Percentiles rank a stretch among this genome's conserved stretches.
Conservation (phyloP, 2,329 filamentous ascomycete genomes). For the Escovopsis sp. region DNA sequence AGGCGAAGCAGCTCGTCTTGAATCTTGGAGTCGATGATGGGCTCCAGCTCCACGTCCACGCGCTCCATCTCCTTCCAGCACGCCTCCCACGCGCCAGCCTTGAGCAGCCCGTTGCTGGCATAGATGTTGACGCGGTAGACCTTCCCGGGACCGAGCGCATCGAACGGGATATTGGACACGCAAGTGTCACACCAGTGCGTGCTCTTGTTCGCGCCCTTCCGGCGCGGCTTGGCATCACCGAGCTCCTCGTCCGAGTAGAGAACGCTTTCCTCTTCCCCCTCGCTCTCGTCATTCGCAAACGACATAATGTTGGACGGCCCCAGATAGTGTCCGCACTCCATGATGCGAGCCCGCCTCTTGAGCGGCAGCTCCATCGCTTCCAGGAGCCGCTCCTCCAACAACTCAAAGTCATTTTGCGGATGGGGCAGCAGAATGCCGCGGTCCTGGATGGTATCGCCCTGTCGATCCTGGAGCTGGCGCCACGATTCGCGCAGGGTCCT, state of each 20-base stretch:
- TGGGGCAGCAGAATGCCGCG: conserved; percentile 64
- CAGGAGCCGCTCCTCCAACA: conserved; percentile 62
- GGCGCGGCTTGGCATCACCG: conserved; percentile 11
- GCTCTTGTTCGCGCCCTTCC: conserved; percentile 14
- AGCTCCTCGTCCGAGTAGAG: too few species aligned
- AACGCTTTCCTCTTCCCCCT: conserved; percentile 15
- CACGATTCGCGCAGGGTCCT: conserved; percentile 46
- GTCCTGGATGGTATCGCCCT: conserved; percentile 58
- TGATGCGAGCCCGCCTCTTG: conserved; percentile 47
- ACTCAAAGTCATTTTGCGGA: conserved; percentile 65
- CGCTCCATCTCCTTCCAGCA: conserved; percentile 98
- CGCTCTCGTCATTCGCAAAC: conserved; percentile 28
- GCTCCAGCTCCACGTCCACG: conserved; percentile 85
- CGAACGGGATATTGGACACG: conserved; percentile 38
- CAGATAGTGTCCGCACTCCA: conserved; percentile 65
- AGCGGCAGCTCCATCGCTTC: conserved; percentile 60
- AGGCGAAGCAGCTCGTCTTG: conserved; percentile 47
- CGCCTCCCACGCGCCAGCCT: conserved; percentile 77
- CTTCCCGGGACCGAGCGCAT: conserved; percentile 36
- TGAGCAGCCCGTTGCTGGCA: conserved; percentile 89
- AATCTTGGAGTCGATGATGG: conserved; percentile 47
- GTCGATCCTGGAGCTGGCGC: conserved; percentile 52
- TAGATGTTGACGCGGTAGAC: conserved; percentile 77
- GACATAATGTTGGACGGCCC: conserved; percentile 39
- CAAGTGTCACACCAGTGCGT: conserved; percentile 44